phyloP scores from a whole-genome alignment of 306 rosid genomes.

The Dalbergia cultrata region DNA sequence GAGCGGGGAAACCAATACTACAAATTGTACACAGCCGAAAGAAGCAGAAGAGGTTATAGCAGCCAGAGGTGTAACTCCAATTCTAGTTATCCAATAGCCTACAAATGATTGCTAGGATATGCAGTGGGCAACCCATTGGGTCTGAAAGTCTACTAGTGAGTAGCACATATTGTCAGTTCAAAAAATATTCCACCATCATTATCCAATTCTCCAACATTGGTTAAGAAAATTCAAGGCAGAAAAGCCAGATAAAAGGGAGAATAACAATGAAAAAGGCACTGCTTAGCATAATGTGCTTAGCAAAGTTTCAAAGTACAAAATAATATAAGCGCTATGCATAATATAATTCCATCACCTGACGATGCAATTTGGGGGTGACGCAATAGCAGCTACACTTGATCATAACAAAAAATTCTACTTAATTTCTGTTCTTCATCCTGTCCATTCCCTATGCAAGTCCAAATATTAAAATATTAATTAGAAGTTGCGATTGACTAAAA shows the following conservation, averaged over 20 bases:
- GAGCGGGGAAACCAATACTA: neutral
- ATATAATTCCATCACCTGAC: slow-evolving; percentile 41
- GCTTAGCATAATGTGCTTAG: slow-evolving; percentile 33
- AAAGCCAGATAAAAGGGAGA: slow-evolving; percentile 26
- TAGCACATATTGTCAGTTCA: slow-evolving; percentile 34
- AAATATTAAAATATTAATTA: slow-evolving; percentile 46
- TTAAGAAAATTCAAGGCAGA: slow-evolving; percentile 38
- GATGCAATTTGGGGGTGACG: slow-evolving; percentile 37
- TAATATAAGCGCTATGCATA: slow-evolving; percentile 42
- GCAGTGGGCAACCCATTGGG: slow-evolving; percentile 12
- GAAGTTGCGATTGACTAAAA: slow-evolving; percentile 31
- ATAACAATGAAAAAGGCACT: slow-evolving; percentile 26
- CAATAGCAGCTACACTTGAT: slow-evolving; percentile 43
- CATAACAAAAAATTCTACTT: slow-evolving; percentile 19
- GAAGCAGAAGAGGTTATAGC: slow-evolving; percentile 12
- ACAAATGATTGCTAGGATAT: slow-evolving; percentile 24
- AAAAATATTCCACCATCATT: slow-evolving; percentile 39
- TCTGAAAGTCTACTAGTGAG: slow-evolving; percentile 25
- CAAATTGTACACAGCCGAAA: slow-evolving; percentile 18
- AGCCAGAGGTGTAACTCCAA: slow-evolving; percentile 22
- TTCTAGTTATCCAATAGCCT: slow-evolving; percentile 21
- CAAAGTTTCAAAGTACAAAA: slow-evolving; percentile 40
- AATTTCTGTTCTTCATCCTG: slow-evolving; percentile 33
- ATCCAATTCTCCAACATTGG: slow-evolving; percentile 47
- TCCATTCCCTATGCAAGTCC: slow-evolving; percentile 38